phyloP scores from a whole-genome alignment of 805 yeast species.

The Lachancea nothofagi region DNA sequence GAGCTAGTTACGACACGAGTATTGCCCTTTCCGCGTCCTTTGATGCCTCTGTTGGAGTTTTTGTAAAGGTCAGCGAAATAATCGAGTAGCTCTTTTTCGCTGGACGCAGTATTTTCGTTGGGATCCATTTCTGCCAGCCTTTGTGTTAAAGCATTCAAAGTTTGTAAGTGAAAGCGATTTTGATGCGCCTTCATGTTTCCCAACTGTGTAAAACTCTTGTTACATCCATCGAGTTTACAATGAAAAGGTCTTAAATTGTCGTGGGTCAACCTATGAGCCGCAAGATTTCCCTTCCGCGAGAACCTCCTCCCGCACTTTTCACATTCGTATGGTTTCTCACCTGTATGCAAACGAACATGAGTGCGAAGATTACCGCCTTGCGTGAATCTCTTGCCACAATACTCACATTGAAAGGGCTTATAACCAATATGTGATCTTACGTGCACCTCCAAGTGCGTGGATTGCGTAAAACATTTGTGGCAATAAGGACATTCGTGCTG shows the following conservation, averaged over 20 bases:
- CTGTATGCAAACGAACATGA: conserved; percentile 81
- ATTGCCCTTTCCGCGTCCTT: conserved; percentile 73
- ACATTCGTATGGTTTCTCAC: conserved; percentile 86
- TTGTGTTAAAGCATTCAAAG: conserved; percentile 61
- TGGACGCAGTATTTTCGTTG: conserved; percentile 44
- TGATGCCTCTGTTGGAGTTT: conserved; percentile 84
- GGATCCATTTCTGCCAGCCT: conserved; percentile 59
- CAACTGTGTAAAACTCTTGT: conserved; percentile 80
- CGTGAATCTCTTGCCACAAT: conserved; percentile 75
- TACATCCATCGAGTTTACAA: conserved; percentile 77
- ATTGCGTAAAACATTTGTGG: conserved; percentile 72
- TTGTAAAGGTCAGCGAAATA: conserved; percentile 81
- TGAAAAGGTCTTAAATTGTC: conserved; percentile 69
- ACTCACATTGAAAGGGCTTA: conserved; percentile 75
- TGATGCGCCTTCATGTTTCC: conserved; percentile 94
- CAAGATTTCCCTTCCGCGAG: conserved; percentile 86
- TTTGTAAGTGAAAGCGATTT: conserved; percentile 74
- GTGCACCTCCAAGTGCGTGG: conserved; percentile 90
- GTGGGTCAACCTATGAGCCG: conserved; percentile 83
- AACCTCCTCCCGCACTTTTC: conserved; percentile 69
- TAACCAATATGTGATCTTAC: conserved; percentile 81
- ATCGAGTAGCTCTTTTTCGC: conserved; percentile 62
- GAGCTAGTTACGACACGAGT: conserved; percentile 4
- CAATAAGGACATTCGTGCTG: conserved; percentile 73
- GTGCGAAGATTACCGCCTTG: conserved; percentile 89